These are phyloP conservation scores for Paspalum notatum DNA, from an alignment of 176 grass and related monocot genomes.

Conservation along the genomic window DNA sequence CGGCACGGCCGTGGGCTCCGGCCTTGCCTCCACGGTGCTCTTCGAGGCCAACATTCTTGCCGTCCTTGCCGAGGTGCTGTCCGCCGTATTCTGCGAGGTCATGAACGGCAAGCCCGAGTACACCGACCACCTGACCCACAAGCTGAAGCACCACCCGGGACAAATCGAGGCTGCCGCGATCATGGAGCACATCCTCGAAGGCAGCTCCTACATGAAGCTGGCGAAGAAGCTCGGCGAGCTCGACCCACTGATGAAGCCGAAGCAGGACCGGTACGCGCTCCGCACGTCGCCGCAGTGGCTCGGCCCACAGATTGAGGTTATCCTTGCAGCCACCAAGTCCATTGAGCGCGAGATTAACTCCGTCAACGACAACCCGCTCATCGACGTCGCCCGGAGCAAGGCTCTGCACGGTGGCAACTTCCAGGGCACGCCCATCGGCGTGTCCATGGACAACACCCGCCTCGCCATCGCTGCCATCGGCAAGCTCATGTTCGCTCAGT, in stretches of 20 bases:
- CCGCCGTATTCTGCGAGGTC: conserved; percentile 74
- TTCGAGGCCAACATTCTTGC: conserved; percentile 74
- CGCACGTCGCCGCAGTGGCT: conserved; percentile 81
- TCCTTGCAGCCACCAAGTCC: conserved; percentile 70
- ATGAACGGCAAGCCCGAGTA: conserved; percentile 44
- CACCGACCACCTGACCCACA: conserved; percentile 79
- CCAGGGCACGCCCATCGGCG: conserved; percentile 79
- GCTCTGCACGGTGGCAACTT: conserved; percentile 77
- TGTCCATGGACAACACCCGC: conserved; percentile 85
- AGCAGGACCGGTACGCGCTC: conserved; percentile 82
- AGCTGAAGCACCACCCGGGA: conserved; percentile 76
- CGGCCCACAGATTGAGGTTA: conserved; percentile 77
- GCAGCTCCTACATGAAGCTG: too few species aligned
- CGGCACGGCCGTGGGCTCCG: conserved; percentile 82
- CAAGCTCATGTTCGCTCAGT: too few species aligned
- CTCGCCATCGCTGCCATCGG: conserved; percentile 56
- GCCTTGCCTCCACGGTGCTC: conserved; percentile 69
- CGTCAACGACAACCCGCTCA: conserved; percentile 86
- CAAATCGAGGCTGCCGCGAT: conserved; percentile 82
- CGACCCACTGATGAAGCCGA: conserved; percentile 73
- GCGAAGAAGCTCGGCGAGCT: conserved; percentile 30
- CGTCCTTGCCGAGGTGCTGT: conserved; percentile 66
- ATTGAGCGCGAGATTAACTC: conserved; percentile 93
- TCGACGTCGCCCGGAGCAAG: conserved; percentile 65
- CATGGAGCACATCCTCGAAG: conserved; percentile 46